Conservation (phyloP, 352 stramenopile species). For the Halophytophthora batemanensis region DNA sequence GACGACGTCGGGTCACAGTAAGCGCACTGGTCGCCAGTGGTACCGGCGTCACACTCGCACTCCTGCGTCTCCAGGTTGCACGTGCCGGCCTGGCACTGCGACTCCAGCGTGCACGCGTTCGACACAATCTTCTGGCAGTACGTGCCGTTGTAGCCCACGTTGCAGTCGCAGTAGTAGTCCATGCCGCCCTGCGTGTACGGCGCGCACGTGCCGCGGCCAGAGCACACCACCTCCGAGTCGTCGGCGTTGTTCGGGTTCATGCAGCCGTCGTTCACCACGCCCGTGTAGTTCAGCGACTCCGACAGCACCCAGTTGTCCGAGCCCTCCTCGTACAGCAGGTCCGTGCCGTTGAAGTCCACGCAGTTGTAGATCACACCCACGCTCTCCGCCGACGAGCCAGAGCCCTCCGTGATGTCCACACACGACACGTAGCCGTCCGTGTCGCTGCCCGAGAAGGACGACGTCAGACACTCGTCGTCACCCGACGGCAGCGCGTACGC, state of each 20-base stretch:
- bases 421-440: conserved; percentile 31
- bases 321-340: conserved; percentile 50
- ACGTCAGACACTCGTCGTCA: conserved; percentile 40
- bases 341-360: conserved; percentile 65
- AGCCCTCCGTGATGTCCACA: conserved; percentile 39
- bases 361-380: conserved; percentile 75
- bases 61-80: conserved; percentile 62
- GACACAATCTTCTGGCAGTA: conserved; percentile 75
- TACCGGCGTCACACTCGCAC: conserved; percentile 63
- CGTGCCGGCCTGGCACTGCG: conserved; percentile 58
- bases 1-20: conserved; percentile 54
- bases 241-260: conserved; percentile 57
- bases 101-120: conserved; percentile 67
- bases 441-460: conserved; percentile 21
- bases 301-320: conserved; percentile 53
- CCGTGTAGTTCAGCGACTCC: conserved; percentile 57
- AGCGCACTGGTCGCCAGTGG: conserved; percentile 64
- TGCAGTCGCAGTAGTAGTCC: conserved; percentile 65
- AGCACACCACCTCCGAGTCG: conserved; percentile 68
- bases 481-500: conserved; percentile 56
- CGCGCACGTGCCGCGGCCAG: conserved; percentile 62
- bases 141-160: conserved; percentile 73
- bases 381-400: conserved; percentile 19
- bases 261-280: conserved; percentile 49
- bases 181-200: conserved; percentile 38